phyloP scores from a whole-genome alignment of 805 yeast species.

The Kodamaea laetipori region DNA sequence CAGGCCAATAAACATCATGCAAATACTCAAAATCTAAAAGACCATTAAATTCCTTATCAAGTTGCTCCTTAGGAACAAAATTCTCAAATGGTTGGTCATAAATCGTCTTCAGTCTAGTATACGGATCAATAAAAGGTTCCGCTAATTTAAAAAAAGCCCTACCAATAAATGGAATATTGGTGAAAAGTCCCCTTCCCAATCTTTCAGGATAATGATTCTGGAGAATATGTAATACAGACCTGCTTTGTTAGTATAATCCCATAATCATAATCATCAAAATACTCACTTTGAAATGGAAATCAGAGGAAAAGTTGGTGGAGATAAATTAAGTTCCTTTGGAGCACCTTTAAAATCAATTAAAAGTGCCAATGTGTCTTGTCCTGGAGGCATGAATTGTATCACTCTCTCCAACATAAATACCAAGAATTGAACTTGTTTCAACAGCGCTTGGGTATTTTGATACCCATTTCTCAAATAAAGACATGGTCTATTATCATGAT shows the following conservation, averaged over 20 bases:
- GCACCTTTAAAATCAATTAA: constrained; percentile 57
- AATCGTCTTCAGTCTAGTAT: constrained; percentile 90
- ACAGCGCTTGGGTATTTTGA: constrained; percentile 55
- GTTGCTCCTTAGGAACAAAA: constrained; percentile 78
- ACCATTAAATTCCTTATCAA: constrained; percentile 87
- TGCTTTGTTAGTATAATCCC: constrained; percentile 24
- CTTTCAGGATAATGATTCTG: constrained; percentile 98
- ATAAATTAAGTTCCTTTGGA: constrained; percentile 56
- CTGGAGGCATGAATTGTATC: constrained; percentile 57
- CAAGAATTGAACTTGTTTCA: constrained; percentile 56
- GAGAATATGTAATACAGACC: constrained; percentile 87
- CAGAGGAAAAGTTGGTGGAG: constrained; percentile 47
- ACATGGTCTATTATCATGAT: constrained; percentile 54
- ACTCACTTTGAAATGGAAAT: constrained; percentile 39
- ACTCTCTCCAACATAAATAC: constrained; percentile 59
- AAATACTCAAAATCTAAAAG: constrained; percentile 77
- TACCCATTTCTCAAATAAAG: constrained; percentile 54
- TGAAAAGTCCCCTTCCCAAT: constrained; percentile 85
- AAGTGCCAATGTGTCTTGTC: constrained; percentile 56
- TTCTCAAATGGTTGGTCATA: constrained; percentile 86
- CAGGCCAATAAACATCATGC: constrained; percentile 80
- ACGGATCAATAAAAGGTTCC: constrained; percentile 94
- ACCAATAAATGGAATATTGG: constrained; percentile 92
- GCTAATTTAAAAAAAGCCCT: constrained; percentile 90
- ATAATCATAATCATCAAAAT: too few species aligned